phyloP scores from a whole-genome alignment of 73 alveolate genomes.

The Paramecium biaurelia region DNA sequence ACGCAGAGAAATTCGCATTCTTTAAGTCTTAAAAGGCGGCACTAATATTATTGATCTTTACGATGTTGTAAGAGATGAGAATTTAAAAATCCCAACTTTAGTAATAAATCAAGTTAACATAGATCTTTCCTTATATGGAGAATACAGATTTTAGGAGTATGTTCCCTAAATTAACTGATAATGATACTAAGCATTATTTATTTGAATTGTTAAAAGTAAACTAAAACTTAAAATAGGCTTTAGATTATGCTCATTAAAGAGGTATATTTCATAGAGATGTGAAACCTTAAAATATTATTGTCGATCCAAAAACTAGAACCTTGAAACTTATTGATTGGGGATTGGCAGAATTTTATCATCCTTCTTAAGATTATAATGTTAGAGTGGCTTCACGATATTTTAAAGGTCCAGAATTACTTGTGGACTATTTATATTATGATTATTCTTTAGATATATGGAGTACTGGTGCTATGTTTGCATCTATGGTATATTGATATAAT shows the following conservation, averaged over 20 bases:
- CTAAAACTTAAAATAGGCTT: slow-evolving; percentile 71
- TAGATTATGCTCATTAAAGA: slow-evolving; percentile 94
- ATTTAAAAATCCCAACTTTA: slow-evolving; percentile 81
- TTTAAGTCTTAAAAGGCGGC: slow-evolving; percentile 80
- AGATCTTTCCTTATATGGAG: slow-evolving; percentile 74
- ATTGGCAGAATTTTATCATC: slow-evolving; percentile 96
- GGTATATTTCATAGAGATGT: slow-evolving; percentile 99
- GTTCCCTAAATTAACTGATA: slow-evolving; percentile 78
- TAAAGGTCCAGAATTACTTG: slow-evolving; percentile 96
- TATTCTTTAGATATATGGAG: slow-evolving; percentile 93
- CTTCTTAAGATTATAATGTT: slow-evolving; percentile 94
- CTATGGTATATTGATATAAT: slow-evolving; percentile 70
- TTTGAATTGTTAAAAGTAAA: slow-evolving; percentile 71
- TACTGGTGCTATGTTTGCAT: slow-evolving; percentile 92
- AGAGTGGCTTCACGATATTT: slow-evolving; percentile 96
- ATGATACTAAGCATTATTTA: slow-evolving; percentile 76
- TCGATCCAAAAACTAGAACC: slow-evolving; percentile 88
- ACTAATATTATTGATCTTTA: slow-evolving; percentile 77
- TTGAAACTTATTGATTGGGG: slow-evolving; percentile 98
- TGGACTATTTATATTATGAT: slow-evolving; percentile 83
- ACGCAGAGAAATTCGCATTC: slow-evolving; percentile 90
- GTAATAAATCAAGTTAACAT: neutral
- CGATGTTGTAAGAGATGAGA: slow-evolving; percentile 85
- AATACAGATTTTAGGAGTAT: slow-evolving; percentile 76
- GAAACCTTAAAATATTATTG: slow-evolving; percentile 97